These are phyloP conservation scores for Pyrenopolyporus hunteri DNA, from an alignment of 495 filamentous ascomycete species.

Conservation along the genomic window DNA sequence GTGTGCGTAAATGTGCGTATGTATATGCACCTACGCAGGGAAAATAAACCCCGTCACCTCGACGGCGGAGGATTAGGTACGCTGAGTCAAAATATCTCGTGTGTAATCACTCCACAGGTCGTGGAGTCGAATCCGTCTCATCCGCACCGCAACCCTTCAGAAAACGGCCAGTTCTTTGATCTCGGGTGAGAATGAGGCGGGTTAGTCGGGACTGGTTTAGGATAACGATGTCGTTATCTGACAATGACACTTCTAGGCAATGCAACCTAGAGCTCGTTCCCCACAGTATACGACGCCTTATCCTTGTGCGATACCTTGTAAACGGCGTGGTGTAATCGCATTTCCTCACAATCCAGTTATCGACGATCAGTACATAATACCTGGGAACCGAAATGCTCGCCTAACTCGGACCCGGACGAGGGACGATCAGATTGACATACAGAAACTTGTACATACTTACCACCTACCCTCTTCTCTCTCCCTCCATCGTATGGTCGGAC, in stretches of 20 bases:
- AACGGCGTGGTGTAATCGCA: slow-evolving; percentile 25
- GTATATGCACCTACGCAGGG: too few relatives aligned
- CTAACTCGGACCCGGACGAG: slow-evolving; percentile 10
- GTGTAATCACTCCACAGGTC: slow-evolving; percentile 16
- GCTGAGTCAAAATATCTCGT: neutral
- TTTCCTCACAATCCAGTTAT: slow-evolving; percentile 22
- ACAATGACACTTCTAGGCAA: slow-evolving; percentile 26
- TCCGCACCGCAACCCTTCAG: slow-evolving; percentile 20
- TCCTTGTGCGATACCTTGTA: slow-evolving; percentile 27
- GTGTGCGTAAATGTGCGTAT: too few relatives aligned
- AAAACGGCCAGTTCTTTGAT: slow-evolving; percentile 11
- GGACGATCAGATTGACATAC: slow-evolving; percentile 33
- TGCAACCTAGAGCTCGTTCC: slow-evolving; percentile 33
- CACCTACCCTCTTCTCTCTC: neutral
- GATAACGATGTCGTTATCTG: slow-evolving; percentile 40
- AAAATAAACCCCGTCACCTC: slow-evolving; percentile 17
- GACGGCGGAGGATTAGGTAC: slow-evolving; percentile 3
- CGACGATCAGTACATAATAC: slow-evolving; percentile 31
- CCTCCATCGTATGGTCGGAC: slow-evolving; percentile 3
- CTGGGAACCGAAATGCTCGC: slow-evolving; percentile 10
- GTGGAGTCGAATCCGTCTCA: slow-evolving; percentile 24
- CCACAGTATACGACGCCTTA: slow-evolving; percentile 30
- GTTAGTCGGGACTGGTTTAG: slow-evolving; percentile 26
- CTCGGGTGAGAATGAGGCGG: slow-evolving; percentile 21
- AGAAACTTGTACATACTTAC: slow-evolving; percentile 14